phyloP scores from a whole-genome alignment of 2,329 filamentous ascomycete species.

The Talaromyces sp. region DNA sequence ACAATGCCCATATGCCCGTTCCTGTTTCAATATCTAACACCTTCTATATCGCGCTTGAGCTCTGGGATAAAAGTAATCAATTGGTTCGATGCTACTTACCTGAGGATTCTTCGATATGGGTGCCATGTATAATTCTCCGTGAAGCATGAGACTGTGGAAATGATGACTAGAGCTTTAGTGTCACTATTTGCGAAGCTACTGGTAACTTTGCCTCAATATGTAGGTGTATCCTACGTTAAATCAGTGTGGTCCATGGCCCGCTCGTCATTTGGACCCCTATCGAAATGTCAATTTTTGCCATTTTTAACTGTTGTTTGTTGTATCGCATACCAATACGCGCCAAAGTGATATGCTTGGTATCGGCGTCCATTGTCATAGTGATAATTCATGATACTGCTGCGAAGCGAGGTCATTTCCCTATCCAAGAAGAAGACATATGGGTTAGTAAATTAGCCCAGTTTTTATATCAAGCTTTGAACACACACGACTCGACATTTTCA shows the following conservation, averaged over 20 bases:
- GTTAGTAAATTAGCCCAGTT: background rate
- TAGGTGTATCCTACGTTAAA: slow-evolving; percentile 1
- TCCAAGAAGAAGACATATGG: background rate
- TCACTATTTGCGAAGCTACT: background rate
- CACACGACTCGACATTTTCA: slow-evolving; percentile 6
- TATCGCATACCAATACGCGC: slow-evolving; percentile 13
- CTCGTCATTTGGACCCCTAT: slow-evolving; percentile 8
- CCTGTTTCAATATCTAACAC: slow-evolving; percentile 10
- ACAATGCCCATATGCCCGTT: slow-evolving; percentile 10
- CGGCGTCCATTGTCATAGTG: slow-evolving; percentile 20
- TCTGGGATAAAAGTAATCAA: background rate
- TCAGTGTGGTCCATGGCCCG: slow-evolving; percentile 6
- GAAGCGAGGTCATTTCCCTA: slow-evolving; percentile 8
- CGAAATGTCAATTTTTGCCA: background rate
- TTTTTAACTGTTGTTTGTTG: slow-evolving; percentile 10
- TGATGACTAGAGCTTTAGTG: background rate
- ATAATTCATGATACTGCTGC: slow-evolving; percentile 12
- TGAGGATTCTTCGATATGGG: slow-evolving; percentile 5
- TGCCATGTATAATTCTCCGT: slow-evolving; percentile 6
- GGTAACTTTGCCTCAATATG: background rate
- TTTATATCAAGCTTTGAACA: background rate
- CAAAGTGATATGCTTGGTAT: slow-evolving; percentile 18
- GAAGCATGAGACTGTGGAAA: slow-evolving; percentile 3
- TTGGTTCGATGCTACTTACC: background rate
- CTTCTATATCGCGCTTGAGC: background rate